Evolutionary conservation across 2,329 filamentous ascomycete species (phyloP), one percentile per base, ranked within the genome.

Genomic region (Pseudopithomyces maydicus): DNA sequence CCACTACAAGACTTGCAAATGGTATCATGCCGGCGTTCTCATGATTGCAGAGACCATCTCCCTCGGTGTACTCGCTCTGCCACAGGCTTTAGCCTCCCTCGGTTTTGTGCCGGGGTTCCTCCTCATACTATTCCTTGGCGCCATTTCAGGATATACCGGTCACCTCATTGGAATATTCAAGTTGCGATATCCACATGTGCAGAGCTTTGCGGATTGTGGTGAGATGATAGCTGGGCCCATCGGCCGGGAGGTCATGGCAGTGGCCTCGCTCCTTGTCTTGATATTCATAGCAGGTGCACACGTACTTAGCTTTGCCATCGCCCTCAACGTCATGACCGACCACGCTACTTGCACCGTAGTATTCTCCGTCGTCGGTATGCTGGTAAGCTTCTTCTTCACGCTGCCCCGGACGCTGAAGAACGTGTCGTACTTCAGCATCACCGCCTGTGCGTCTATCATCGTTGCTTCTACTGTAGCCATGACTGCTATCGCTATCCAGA

Each of bases 231-330:
- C 81, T 56, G 89, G 89, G 8, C 77, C 75, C 17, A 77, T 84
- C 38, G 87, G 86, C 1, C 84, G 86, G 59, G 85, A 89, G 70
- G 62, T 91, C 32, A 77, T 90, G 43, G 87, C 86, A 22, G 74
- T 79, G 60, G 86, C 84, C 61, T 87, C 89, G 64, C 77, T 83
- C 10, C 74, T 90, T 17, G 85, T 90, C 73, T 78, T 91, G 38
- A 77, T 88, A 54, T 90, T 91, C 75, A 83, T 90, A 64, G 87
- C 89, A 74, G 87, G 84, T 33, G 89, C 87, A n/a, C 90, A 92
- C 74, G 80, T 89, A 50, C 77, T 91, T 59, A 90, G 88, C 0
- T 90, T 90, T 62, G 83, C 82, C 32, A 88, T 90, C 65, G 88
- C 88, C 63, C 84, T 90, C 74, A 87, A 87, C 64, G 85, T 82